Percentiles rank a stretch among this genome's conserved stretches.
Conservation (phyloP, 139 green algal genomes). For the Zygnema circumcarinatum region DNA sequence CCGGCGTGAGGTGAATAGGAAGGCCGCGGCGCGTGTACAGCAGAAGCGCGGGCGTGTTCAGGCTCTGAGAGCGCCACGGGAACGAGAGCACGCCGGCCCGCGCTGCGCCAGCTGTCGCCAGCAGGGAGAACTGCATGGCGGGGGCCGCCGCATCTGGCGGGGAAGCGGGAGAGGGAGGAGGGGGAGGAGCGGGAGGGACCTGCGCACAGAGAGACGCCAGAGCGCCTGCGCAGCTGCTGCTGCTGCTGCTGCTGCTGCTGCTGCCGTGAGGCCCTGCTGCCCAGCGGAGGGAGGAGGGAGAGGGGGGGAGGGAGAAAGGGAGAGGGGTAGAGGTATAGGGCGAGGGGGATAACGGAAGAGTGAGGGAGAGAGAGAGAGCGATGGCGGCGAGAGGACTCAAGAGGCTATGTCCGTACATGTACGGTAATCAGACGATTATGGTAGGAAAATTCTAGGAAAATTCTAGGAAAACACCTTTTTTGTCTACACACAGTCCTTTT, state of each 20-base stretch:
- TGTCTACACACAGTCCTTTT: too few species aligned
- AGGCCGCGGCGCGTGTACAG: constrained; percentile 13
- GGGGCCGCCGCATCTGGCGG: neutral
- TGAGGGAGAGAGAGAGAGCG: neutral
- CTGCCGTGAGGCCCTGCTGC: too few species aligned
- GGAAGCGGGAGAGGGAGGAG: neutral
- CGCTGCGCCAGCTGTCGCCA: neutral
- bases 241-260: too few species aligned
- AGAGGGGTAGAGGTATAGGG: neutral
- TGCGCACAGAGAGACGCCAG: neutral
- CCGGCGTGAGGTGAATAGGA: neutral
- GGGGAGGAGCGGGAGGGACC: neutral
- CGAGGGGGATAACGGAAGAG: neutral
- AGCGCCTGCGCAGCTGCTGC: neutral
- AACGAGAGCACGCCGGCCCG: neutral
- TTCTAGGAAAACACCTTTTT: too few species aligned
- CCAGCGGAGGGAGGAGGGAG: neutral
- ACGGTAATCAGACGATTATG: too few species aligned
- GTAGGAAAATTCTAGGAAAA: too few species aligned
- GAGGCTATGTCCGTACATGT: too few species aligned
- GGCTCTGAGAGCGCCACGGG: neutral
- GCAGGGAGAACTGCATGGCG: neutral
- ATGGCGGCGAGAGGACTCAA: neutral
- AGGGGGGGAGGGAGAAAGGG: neutral
- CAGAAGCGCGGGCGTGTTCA: neutral